phyloP scores from a whole-genome alignment of 2,329 filamentous ascomycete species.

The Stachybotrys echinatus region DNA sequence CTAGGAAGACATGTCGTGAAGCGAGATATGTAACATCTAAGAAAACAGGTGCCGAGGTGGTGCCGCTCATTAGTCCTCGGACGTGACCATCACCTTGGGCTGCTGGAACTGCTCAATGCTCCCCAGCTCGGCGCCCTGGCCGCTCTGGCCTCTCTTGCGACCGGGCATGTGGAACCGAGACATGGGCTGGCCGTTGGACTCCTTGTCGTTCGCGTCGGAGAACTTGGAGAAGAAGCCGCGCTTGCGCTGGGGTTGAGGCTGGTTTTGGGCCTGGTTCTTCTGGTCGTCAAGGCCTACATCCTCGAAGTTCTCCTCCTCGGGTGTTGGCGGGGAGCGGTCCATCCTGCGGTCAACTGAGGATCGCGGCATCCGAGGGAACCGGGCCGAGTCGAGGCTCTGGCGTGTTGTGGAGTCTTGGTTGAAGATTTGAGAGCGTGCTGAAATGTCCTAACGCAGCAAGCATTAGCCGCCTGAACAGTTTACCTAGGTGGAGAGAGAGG shows the following conservation, averaged over 20 bases:
- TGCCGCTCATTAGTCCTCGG: constrained; percentile 10
- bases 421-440: constrained; percentile 72
- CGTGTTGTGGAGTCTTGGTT: constrained; percentile 57
- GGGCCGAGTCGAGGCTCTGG: constrained; percentile 74
- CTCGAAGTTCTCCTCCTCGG: constrained; percentile 82
- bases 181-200: constrained; percentile 31
- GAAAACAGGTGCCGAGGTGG: neutral
- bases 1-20: constrained; percentile 2
- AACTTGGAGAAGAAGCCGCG: constrained; percentile 74
- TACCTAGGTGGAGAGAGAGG: neutral
- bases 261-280: constrained; percentile 28
- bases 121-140: constrained; percentile 66
- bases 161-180: constrained; percentile 63
- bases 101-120: constrained; percentile 43
- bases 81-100: constrained; percentile 18
- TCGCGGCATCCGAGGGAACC: constrained; percentile 56
- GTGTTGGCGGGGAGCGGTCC: constrained; percentile 56
- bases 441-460: constrained; percentile 69
- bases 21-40: constrained; percentile 1
- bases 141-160: constrained; percentile 61
- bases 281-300: constrained; percentile 84
- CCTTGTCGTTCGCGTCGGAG: constrained; percentile 49
- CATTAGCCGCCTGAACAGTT: neutral
- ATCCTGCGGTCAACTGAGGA: constrained; percentile 55
- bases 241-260: constrained; percentile 33